Evolutionary conservation across 73 alveolate species (phyloP), one percentile per base, ranked within the genome.

Genomic region (Tetrahymena borealis): DNA sequence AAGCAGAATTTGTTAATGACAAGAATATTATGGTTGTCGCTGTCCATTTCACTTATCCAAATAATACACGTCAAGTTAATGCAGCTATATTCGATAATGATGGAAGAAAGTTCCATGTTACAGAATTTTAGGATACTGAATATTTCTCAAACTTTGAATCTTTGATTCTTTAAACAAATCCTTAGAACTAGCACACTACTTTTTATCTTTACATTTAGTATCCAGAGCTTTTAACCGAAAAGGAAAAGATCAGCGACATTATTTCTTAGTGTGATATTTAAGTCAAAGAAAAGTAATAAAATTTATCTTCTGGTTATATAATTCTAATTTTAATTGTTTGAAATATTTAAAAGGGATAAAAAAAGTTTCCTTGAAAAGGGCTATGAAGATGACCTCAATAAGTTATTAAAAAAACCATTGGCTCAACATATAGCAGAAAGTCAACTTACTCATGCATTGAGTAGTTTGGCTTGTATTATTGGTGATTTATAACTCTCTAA

Each of bases 71-170:
- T 38, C 20, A 91, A 33, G 93, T 97, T 3, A 96, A 96, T 13
- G 96, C 97, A 16, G 96, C 98, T 16, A 92, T 92, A 60, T 78
- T 97, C 13, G 97, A 96, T 93, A 33, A 42, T 38, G 97, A 97
- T 79, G 79, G 79, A 60, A 96, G 99, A 79, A 91, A 42, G 39
- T 33, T 97, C 91, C 94, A 93, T 90, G 94, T 97, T 0, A 90
- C 98, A 31, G 98, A 96, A 93, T 97, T 97, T 91, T 43, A 94
- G 78, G 99, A 97, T 85, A 97, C 96, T 41, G 99, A 97, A 90
- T 97, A 97, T 93, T 97, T 94, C 91, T 95, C 98, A 9, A 96
- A 94, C 79, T 91, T 96, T 42, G 99, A 97, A 78, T 94, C 97
- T 35, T 91, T 97, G n/a, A 96, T 97, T 39, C 95, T 97, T 39